Percentiles rank a stretch among this genome's conserved stretches.
Evolutionary conservation across 2,329 filamentous ascomycete genomes (phyloP).

Genomic region (Plenodomus biglobosus): DNA sequence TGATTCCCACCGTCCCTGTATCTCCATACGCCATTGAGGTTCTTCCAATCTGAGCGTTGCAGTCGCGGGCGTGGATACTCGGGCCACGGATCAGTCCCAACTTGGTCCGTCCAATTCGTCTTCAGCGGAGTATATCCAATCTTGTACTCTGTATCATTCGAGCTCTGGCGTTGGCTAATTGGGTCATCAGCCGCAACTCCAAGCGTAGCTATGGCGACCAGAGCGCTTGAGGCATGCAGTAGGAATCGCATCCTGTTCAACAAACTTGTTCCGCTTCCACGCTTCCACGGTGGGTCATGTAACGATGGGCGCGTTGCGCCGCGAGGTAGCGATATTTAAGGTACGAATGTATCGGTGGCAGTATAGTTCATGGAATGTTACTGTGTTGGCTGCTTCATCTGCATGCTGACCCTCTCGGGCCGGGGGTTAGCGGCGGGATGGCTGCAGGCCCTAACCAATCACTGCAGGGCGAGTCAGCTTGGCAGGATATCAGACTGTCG

Average conservation of each 20-base stretch:
- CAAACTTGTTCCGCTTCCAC: not conserved
- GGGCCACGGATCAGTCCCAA: constrained; percentile 59
- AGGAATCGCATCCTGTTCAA: constrained; percentile 22
- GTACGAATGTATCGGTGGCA: constrained; percentile 15
- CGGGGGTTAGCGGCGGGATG: constrained; percentile 32
- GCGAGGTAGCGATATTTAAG: constrained; percentile 22
- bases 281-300: not conserved
- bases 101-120: constrained; percentile 55
- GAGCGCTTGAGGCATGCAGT: constrained; percentile 10
- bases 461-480: constrained; percentile 9
- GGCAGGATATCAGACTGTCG: constrained; percentile 1
- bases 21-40: constrained; percentile 62
- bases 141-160: constrained; percentile 34
- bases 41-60: constrained; percentile 57
- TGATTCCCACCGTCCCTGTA: constrained; percentile 49
- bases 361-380: constrained; percentile 11
- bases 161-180: constrained; percentile 19
- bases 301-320: not conserved
- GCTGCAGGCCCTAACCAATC: constrained; percentile 32
- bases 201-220: constrained; percentile 13
- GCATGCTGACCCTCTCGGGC: constrained; percentile 22
- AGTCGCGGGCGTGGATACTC: constrained; percentile 62
- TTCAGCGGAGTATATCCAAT: constrained; percentile 32
- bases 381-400: constrained; percentile 17
- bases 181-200: constrained; percentile 9